A percentile compares a stretch with the other conserved stretches of the same genome.
These are phyloP conservation scores for Lagenidium giganteum DNA, from an alignment of 352 stramenopile genomes.

Conservation along the genomic window DNA sequence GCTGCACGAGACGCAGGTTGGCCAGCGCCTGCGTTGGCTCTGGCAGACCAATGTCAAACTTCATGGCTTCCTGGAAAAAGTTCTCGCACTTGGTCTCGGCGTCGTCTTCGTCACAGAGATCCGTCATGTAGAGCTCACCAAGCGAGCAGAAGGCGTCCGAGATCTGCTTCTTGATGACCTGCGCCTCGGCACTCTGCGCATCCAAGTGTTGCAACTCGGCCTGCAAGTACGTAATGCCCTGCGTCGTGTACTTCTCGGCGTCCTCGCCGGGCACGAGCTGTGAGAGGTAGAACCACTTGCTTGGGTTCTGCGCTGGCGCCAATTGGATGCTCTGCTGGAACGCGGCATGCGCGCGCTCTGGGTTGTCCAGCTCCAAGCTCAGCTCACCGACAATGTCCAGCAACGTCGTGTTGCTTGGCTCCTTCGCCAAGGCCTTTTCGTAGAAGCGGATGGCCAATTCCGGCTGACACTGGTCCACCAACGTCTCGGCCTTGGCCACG, in stretches of 20 bases:
- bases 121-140: constrained; percentile 97
- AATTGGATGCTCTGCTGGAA: constrained; percentile 71
- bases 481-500: constrained; percentile 73
- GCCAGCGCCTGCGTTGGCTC: constrained; percentile 94
- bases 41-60: constrained; percentile 85
- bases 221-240: constrained; percentile 68
- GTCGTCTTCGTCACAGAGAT: constrained; percentile 91
- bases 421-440: constrained; percentile 65
- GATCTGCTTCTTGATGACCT: constrained; percentile 87
- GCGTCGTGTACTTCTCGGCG: constrained; percentile 54
- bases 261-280: constrained; percentile 76
- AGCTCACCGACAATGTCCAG: constrained; percentile 80
- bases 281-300: constrained; percentile 84
- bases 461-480: constrained; percentile 83
- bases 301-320: constrained; percentile 63
- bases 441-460: constrained; percentile 84
- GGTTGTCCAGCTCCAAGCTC: constrained; percentile 76
- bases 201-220: constrained; percentile 42
- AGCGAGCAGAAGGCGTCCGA: constrained; percentile 93
- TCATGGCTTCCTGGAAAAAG: constrained; percentile 86
- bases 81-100: constrained; percentile 92
- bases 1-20: constrained; percentile 93
- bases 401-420: constrained; percentile 63
- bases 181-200: constrained; percentile 38
- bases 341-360: constrained; percentile 59